These are phyloP conservation scores for Mrakia blollopis DNA, from an alignment of 768 basidiomycete species.

Conservation along the genomic window DNA sequence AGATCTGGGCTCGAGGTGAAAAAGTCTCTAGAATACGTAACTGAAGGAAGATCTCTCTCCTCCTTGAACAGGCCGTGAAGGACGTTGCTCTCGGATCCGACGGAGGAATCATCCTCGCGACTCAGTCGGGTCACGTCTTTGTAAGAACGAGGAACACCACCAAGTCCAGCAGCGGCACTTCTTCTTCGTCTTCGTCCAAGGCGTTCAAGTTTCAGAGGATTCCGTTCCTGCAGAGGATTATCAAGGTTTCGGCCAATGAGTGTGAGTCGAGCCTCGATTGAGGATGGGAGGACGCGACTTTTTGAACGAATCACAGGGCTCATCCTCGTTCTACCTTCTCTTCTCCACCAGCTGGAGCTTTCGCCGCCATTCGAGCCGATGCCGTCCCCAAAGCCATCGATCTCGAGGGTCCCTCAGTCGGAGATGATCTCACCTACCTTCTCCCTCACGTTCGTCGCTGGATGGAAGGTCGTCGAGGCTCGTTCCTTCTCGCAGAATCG, in stretches of 20 bases:
- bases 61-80: slow-evolving; percentile 43
- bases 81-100: slow-evolving; percentile 86
- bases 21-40: too few relatives aligned
- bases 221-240: slow-evolving; percentile 75
- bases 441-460: slow-evolving; percentile 56
- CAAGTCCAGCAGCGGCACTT: slow-evolving; percentile 43
- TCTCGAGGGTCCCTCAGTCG: slow-evolving; percentile 55
- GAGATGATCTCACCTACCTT: slow-evolving; percentile 61
- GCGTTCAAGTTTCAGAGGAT: slow-evolving; percentile 69
- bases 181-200: slow-evolving; percentile 30
- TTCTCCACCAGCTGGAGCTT: slow-evolving; percentile 58
- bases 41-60: too few relatives aligned
- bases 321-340: not conserved
- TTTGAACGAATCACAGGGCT: not conserved
- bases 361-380: slow-evolving; percentile 75
- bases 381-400: slow-evolving; percentile 57
- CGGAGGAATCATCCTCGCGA: slow-evolving; percentile 84
- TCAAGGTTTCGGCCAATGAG: slow-evolving; percentile 61
- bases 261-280: not conserved
- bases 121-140: slow-evolving; percentile 90
- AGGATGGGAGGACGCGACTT: not conserved
- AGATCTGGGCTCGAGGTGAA: too few relatives aligned
- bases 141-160: slow-evolving; percentile 60
- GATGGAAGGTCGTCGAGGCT: slow-evolving; percentile 32
- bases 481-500: slow-evolving; percentile 16